Evolutionary conservation across 78 protist species (phyloP).

Genomic region (Ministeria vibrans): DNA sequence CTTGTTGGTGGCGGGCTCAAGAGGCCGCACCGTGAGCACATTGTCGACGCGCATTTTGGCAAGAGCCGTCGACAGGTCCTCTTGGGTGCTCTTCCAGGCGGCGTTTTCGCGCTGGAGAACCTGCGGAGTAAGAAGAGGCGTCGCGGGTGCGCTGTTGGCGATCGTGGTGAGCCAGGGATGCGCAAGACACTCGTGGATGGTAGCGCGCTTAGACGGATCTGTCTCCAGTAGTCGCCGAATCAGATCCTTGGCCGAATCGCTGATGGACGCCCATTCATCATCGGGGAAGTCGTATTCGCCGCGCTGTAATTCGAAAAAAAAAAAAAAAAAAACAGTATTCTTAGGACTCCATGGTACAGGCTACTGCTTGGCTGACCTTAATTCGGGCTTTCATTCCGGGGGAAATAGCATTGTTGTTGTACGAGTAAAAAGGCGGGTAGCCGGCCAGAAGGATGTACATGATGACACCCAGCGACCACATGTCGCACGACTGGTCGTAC

Average conservation of each 20-base stretch:
- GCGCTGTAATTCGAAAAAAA: not conserved
- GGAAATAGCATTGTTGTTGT: slow-evolving; percentile 4
- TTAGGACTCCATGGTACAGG: not conserved
- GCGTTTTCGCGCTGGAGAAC: not conserved
- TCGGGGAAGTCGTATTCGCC: slow-evolving; percentile 25
- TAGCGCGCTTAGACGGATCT: slow-evolving; percentile 12
- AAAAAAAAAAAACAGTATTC: not conserved
- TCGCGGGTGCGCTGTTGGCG: not conserved
- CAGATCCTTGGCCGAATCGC: slow-evolving; percentile 11
- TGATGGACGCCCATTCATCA: slow-evolving; percentile 21
- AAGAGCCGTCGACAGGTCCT: slow-evolving; percentile 20
- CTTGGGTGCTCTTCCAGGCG: not conserved
- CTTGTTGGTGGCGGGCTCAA: not conserved
- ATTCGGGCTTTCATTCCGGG: slow-evolving; percentile 23
- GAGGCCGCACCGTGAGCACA: not conserved
- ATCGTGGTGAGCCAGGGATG: slow-evolving; percentile 25
- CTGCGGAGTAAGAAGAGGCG: not conserved
- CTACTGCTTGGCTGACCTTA: not conserved
- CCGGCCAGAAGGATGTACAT: slow-evolving; percentile 31
- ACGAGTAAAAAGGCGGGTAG: slow-evolving; percentile 26
- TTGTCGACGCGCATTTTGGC: slow-evolving; percentile 17
- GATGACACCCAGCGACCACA: slow-evolving; percentile 44
- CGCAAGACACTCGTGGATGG: slow-evolving; percentile 5
- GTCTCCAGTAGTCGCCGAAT: slow-evolving; percentile 7
- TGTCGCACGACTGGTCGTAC: slow-evolving; percentile 36